Percentiles rank a stretch among this genome's conserved stretches.
Evolutionary conservation across 1,284 basidiomycete genomes (phyloP).

Genomic region (Pseudozyma hubeiensis): DNA sequence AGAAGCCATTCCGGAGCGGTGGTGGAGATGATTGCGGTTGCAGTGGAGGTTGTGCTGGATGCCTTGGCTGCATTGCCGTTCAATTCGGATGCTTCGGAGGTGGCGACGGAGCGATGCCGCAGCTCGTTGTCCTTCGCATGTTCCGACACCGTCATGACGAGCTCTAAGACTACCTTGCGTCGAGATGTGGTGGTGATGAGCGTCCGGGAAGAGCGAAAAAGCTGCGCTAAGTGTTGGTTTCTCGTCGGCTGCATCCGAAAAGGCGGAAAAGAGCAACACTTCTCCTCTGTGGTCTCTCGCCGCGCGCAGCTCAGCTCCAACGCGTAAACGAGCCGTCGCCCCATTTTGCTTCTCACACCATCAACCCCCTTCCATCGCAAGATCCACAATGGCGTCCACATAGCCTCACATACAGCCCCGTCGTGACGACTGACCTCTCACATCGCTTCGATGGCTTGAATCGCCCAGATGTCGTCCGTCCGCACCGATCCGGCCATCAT

Average conservation of each 20-base stretch:
- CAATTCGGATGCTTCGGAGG: slow-evolving; percentile 1
- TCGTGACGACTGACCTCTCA: too few relatives aligned
- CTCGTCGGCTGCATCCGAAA: neutral
- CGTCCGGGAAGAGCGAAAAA: neutral
- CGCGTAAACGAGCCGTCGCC: slow-evolving; percentile 14
- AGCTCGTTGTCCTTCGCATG: neutral
- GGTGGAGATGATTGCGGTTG: slow-evolving; percentile 19
- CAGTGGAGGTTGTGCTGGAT: neutral
- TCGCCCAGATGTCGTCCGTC: slow-evolving; percentile 3
- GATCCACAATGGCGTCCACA: neutral
- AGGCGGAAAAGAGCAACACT: slow-evolving; percentile 10
- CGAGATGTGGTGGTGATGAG: slow-evolving; percentile 8
- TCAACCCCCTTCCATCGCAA: neutral
- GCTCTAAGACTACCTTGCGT: neutral
- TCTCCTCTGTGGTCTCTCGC: neutral
- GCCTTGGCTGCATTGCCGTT: neutral
- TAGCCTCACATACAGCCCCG: neutral
- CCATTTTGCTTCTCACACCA: neutral
- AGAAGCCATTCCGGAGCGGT: slow-evolving; percentile 51
- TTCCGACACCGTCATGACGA: slow-evolving; percentile 3
- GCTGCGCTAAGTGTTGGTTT: slow-evolving; percentile 2
- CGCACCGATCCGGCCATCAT: slow-evolving; percentile 17
- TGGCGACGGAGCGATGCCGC: slow-evolving; percentile 11
- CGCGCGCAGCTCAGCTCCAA: neutral
- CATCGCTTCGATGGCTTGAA: too few relatives aligned